A percentile compares a stretch with the other conserved stretches of the same genome.
These are phyloP conservation scores for Phaeotremella skinneri DNA, from an alignment of 768 basidiomycete genomes.

Conservation along the genomic window DNA sequence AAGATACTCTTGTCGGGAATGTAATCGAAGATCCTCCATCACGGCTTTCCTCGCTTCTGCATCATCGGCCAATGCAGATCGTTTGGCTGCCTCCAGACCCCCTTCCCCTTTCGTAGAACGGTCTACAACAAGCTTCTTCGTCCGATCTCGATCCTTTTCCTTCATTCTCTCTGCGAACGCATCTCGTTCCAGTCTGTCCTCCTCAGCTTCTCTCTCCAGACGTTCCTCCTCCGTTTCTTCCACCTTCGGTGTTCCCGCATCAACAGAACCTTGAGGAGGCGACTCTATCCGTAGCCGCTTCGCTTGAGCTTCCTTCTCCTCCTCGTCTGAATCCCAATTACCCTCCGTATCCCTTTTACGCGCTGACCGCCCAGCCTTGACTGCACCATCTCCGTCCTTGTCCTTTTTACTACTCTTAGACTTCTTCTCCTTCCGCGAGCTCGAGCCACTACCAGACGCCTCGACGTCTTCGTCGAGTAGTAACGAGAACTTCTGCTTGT, in stretches of 20 bases:
- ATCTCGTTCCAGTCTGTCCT: conserved; percentile 83
- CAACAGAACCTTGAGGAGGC: conserved; percentile 20
- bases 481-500: conserved; percentile 66
- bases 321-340: conserved; percentile 90
- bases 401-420: conserved; percentile 56
- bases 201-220: conserved; percentile 68
- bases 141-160: conserved; percentile 75
- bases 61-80: conserved; percentile 80
- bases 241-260: conserved; percentile 50
- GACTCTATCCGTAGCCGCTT: conserved; percentile 44
- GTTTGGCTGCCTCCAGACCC: conserved; percentile 76
- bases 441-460: conserved; percentile 43
- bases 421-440: conserved; percentile 53
- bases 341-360: conserved; percentile 78
- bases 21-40: conserved; percentile 74
- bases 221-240: conserved; percentile 70
- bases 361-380: conserved; percentile 33
- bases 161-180: conserved; percentile 86
- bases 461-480: conserved; percentile 72
- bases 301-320: conserved; percentile 56
- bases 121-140: conserved; percentile 89
- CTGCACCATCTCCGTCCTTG: conserved; percentile 53
- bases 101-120: conserved; percentile 71
- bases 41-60: conserved; percentile 56
- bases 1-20: conserved; percentile 91